Evolutionary conservation across 331 rosid species (phyloP).

Genomic region (Spiraea crenata): DNA sequence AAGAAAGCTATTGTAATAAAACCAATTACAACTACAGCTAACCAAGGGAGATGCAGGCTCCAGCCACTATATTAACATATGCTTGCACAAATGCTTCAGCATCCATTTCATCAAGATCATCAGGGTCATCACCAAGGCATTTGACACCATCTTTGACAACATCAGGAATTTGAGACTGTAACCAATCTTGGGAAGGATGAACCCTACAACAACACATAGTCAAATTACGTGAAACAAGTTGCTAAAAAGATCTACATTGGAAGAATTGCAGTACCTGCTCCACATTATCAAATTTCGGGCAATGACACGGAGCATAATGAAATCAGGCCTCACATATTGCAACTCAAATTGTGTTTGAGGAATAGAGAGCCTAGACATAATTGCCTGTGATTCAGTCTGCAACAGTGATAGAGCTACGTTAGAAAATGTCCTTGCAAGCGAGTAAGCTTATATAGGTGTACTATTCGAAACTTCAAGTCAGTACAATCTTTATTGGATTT

Average conservation of each 20-base stretch:
- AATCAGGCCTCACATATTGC: slow-evolving; percentile 98
- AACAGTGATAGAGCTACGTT: slow-evolving; percentile 28
- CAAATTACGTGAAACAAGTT: slow-evolving; percentile 29
- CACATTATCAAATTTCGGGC: slow-evolving; percentile 96
- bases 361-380: slow-evolving; percentile 76
- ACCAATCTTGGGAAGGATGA: slow-evolving; percentile 90
- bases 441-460: slow-evolving; percentile 18
- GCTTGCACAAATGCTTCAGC: slow-evolving; percentile 90
- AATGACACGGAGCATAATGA: slow-evolving; percentile 94
- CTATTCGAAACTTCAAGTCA: slow-evolving; percentile 18
- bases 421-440: slow-evolving; percentile 20
- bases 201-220: slow-evolving; percentile 50
- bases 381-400: slow-evolving; percentile 91
- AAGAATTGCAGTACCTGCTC: slow-evolving; percentile 68
- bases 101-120: slow-evolving; percentile 78
- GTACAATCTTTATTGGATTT: slow-evolving; percentile 23
- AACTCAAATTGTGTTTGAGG: slow-evolving; percentile 82
- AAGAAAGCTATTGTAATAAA: neutral
- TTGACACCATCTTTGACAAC: slow-evolving; percentile 60
- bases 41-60: slow-evolving; percentile 97
- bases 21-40: slow-evolving; percentile 26
- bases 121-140: slow-evolving; percentile 60
- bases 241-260: slow-evolving; percentile 19
- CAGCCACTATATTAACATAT: slow-evolving; percentile 87
- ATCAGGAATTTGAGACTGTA: slow-evolving; percentile 88